Evolutionary conservation across 2,329 filamentous ascomycete species (phyloP).

Genomic region (Ophiostoma pallidulum): DNA sequence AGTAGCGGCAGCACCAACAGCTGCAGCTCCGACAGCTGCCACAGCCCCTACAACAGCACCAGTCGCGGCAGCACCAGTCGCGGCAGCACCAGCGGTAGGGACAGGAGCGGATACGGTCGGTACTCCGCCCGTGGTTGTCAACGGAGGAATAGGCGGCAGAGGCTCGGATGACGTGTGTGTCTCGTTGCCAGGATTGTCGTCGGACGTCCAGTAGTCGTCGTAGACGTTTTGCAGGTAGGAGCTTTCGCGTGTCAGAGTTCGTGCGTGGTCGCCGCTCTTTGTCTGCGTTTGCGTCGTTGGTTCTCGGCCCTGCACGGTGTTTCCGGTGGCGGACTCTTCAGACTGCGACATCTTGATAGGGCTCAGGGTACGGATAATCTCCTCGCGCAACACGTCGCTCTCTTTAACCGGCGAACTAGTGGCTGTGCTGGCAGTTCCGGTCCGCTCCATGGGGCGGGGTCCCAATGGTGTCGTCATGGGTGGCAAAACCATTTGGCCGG

Average conservation of each 20-base stretch:
- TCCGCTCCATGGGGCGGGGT: constrained; percentile 28
- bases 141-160: constrained; percentile 3
- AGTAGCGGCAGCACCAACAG: too few relatives aligned
- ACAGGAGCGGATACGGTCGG: neutral
- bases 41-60: too few relatives aligned
- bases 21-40: too few relatives aligned
- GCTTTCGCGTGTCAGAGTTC: constrained; percentile 38
- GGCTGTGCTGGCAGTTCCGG: constrained; percentile 36
- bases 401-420: constrained; percentile 52
- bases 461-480: constrained; percentile 16
- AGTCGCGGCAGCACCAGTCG: neutral
- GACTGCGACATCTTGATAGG: constrained; percentile 30
- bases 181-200: constrained; percentile 25
- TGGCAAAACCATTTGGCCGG: constrained; percentile 23
- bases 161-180: neutral
- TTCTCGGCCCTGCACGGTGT: neutral
- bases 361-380: constrained; percentile 63
- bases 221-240: constrained; percentile 57
- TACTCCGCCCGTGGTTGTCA: neutral
- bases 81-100: neutral
- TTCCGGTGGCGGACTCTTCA: neutral
- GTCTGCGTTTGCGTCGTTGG: neutral
- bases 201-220: constrained; percentile 55
- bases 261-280: neutral
- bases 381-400: constrained; percentile 61